Evolutionary conservation across 169 alveolate species (phyloP).

Genomic region (Theileria luwenshuni): DNA sequence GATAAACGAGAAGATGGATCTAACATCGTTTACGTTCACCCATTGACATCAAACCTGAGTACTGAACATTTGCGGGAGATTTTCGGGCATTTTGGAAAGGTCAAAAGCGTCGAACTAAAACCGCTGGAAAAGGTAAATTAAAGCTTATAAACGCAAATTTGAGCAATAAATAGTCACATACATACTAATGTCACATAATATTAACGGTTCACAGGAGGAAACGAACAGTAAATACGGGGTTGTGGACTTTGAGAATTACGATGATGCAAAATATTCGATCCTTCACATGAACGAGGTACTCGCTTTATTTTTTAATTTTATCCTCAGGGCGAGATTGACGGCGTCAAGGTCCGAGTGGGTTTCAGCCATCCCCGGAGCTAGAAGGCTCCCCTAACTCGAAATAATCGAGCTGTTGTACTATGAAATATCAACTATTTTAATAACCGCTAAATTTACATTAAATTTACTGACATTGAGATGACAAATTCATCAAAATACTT

Average conservation of each 20-base stretch:
- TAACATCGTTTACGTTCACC: slow-evolving; percentile 49
- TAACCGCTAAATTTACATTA: too few relatives aligned
- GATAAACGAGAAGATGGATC: not conserved
- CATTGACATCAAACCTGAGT: slow-evolving; percentile 56
- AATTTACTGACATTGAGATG: too few relatives aligned
- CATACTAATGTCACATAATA: not conserved
- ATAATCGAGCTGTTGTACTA: too few relatives aligned
- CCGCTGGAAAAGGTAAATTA: slow-evolving; percentile 19
- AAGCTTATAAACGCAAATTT: not conserved
- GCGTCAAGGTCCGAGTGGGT: slow-evolving; percentile 26
- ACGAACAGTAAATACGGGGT: slow-evolving; percentile 13
- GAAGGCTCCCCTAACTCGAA: too few relatives aligned
- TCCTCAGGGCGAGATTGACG: slow-evolving; percentile 68
- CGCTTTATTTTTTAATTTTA: not conserved
- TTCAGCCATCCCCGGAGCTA: too few relatives aligned
- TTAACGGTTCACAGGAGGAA: not conserved
- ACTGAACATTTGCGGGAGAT: slow-evolving; percentile 56
- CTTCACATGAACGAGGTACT: slow-evolving; percentile 56
- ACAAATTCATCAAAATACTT: too few relatives aligned
- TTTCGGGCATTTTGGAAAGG: slow-evolving; percentile 50
- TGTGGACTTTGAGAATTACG: slow-evolving; percentile 39
- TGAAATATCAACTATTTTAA: too few relatives aligned
- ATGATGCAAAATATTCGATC: slow-evolving; percentile 30
- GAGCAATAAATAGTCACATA: not conserved
- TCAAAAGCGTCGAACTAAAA: slow-evolving; percentile 15